Percentiles rank a stretch among this genome's conserved stretches.
phyloP scores from a whole-genome alignment of 1,284 basidiomycete species.

The Naganishia cerealis region DNA sequence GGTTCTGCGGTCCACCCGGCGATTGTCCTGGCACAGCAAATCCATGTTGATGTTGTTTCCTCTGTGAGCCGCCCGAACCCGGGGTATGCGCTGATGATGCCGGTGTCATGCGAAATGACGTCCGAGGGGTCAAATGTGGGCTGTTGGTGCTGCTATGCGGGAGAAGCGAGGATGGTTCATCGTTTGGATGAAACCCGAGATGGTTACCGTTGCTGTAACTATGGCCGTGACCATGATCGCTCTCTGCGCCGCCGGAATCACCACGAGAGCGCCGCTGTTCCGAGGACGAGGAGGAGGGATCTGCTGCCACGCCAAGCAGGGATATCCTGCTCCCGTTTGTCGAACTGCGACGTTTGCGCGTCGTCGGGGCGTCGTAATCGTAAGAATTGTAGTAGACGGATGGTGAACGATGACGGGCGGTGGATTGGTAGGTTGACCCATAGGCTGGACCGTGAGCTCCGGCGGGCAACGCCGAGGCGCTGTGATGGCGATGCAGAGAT shows the following conservation, averaged over 20 bases:
- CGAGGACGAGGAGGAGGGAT: background rate
- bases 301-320: background rate
- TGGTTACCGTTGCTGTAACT: background rate
- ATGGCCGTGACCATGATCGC: slow-evolving; percentile 9
- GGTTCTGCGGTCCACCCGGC: background rate
- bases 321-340: slow-evolving; percentile 7
- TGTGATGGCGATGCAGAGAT: slow-evolving; percentile 17
- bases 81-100: background rate
- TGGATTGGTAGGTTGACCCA: background rate
- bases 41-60: slow-evolving; percentile 15
- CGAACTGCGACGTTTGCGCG: slow-evolving; percentile 21
- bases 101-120: slow-evolving; percentile 8
- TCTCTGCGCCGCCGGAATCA: slow-evolving; percentile 1
- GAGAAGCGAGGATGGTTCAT: background rate
- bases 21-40: slow-evolving; percentile 23
- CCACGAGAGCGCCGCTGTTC: background rate
- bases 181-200: background rate
- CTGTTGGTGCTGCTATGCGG: background rate
- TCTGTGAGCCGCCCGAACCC: background rate
- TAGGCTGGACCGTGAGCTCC: slow-evolving; percentile 8
- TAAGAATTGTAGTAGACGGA: slow-evolving; percentile 5
- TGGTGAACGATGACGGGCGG: background rate
- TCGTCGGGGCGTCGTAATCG: slow-evolving; percentile 11
- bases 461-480: slow-evolving; percentile 7
- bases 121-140: slow-evolving; percentile 14